Conservation (phyloP, 2,329 filamentous ascomycete species). For the Sporothrix luriei region DNA sequence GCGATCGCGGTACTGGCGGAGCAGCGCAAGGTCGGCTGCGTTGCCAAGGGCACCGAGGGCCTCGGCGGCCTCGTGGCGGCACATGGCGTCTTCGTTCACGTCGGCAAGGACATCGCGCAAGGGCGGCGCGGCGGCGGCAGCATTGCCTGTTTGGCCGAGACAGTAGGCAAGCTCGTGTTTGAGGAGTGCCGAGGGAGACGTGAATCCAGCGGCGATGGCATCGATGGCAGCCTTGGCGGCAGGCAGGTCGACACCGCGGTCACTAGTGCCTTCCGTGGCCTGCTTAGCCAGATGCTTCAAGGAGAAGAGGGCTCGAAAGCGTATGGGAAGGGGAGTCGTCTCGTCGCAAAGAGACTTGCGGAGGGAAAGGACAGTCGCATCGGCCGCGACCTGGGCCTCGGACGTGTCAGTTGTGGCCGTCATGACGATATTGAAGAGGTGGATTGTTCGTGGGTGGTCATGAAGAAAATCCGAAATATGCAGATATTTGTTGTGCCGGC, state of each 20-base stretch:
- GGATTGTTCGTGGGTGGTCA: not conserved
- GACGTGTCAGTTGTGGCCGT: constrained; percentile 36
- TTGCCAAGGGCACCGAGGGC: constrained; percentile 87
- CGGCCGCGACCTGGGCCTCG: constrained; percentile 31
- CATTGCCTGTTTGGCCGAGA: constrained; percentile 83
- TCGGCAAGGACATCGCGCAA: constrained; percentile 76
- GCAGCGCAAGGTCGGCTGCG: constrained; percentile 69
- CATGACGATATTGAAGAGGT: constrained; percentile 35
- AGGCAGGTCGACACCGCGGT: constrained; percentile 22
- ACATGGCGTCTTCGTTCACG: constrained; percentile 87
- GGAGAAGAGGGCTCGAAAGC: constrained; percentile 96
- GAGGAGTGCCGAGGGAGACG: constrained; percentile 81
- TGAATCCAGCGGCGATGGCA: constrained; percentile 86
- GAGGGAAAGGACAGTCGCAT: constrained; percentile 61
- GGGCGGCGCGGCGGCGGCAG: constrained; percentile 66
- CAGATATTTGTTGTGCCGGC: not conserved
- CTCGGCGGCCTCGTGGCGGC: constrained; percentile 93
- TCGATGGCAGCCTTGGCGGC: constrained; percentile 63
- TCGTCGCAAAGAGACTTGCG: constrained; percentile 80
- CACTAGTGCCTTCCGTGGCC: constrained; percentile 47
- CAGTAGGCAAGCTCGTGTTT: constrained; percentile 99
- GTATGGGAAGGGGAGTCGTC: constrained; percentile 76
- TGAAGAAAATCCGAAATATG: constrained; percentile 14
- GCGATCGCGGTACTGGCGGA: constrained; percentile 74
- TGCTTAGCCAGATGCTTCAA: constrained; percentile 88